Base-by-base conservation (phyloP, 352 stramenopile species). In the Globisporangium cylindrosporum region DNA sequence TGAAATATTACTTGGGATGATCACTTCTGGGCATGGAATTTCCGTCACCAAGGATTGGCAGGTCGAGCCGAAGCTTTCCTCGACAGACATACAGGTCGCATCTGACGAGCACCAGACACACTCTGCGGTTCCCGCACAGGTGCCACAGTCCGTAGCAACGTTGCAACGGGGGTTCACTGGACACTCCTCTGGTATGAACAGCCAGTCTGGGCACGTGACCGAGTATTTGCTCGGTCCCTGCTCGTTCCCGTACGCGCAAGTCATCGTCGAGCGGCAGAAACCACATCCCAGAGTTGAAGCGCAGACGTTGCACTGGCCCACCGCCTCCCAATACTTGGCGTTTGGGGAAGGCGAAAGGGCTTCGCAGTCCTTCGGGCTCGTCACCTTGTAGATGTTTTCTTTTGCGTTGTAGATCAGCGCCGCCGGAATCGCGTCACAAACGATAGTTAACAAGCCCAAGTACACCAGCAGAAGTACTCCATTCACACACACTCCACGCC, bases 31-130 rank as follows among this genome's bases (percentile, higher is more conserved):
- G 59, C 94, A 98, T n/a, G 92, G 91, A 22, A 72, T 59, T 3
- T 97, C 86, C 46, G 91, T 93, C 46, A 98, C 82, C 15, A 95
- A 70, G 20, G 88, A 83, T 7, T 81, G 82, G 75, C 93, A 98
- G 25, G 91, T 76, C 24, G 79, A 88, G 20, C 74, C 77, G 61
- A 91, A 95, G 49, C 85, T 80, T 55, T 98, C 93, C 66, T 96
- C 87, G 10, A 93, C 65, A 3, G 90, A 84, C 71, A 97, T 85
- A 72, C 94, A 98, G 10, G 68, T 75, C 43, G 80, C 80, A 60
- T 95, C 77, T 6, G 86, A 96, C 5, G 91, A 85, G 67, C 94
- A 98, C 94, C 94, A 98, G 10, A 89, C 87, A 62, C 94, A 98
- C 55, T 89, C 69, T 18, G 79, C 62, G 18, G 75, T 77, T 20